Percentiles rank a stretch among this genome's conserved stretches.
These are phyloP conservation scores for Cercospora nicotianae DNA, from an alignment of 2,329 filamentous ascomycete genomes.

Conservation along the genomic window DNA sequence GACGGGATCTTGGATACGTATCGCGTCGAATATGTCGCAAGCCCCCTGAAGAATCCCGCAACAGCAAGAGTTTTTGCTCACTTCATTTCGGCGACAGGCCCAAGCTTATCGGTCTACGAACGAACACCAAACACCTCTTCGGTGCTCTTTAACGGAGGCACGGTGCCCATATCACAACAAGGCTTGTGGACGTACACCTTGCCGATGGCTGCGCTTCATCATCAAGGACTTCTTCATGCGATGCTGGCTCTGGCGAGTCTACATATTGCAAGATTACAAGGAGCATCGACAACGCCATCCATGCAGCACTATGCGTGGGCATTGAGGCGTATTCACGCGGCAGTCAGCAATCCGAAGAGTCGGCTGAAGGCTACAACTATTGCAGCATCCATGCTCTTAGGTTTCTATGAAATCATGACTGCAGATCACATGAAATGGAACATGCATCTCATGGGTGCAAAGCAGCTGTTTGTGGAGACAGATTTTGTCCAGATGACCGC, in stretches of 20 bases:
- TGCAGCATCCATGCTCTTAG: conserved; percentile 82
- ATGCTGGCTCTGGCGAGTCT: conserved; percentile 85
- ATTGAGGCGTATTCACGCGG: conserved; percentile 72
- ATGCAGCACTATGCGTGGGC: conserved; percentile 91
- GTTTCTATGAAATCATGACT: conserved; percentile 91
- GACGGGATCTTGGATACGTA: conserved; percentile 49
- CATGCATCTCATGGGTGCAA: conserved; percentile 82
- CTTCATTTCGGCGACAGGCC: conserved; percentile 85
- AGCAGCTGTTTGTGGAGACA: conserved; percentile 78
- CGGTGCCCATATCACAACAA: conserved; percentile 63
- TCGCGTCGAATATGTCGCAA: conserved; percentile 49
- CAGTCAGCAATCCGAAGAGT: conserved; percentile 67
- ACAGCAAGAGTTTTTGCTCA: conserved; percentile 85
- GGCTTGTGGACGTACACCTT: conserved; percentile 70
- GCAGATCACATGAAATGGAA: conserved; percentile 96
- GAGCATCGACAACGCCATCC: conserved; percentile 72
- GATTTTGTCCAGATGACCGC: conserved; percentile 73
- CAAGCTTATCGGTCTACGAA: conserved; percentile 84
- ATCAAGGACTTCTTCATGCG: conserved; percentile 85
- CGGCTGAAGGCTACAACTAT: conserved; percentile 77
- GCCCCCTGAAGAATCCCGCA: conserved; percentile 74
- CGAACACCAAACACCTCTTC: conserved; percentile 73
- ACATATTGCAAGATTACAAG: conserved; percentile 81
- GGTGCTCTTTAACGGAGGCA: conserved; percentile 61
- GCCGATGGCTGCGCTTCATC: conserved; percentile 76